Percentiles rank a stretch among this genome's conserved stretches.
Evolutionary conservation across 2,329 filamentous ascomycete species (phyloP).

Genomic region (Hawksworthiomyces lignivorus): DNA sequence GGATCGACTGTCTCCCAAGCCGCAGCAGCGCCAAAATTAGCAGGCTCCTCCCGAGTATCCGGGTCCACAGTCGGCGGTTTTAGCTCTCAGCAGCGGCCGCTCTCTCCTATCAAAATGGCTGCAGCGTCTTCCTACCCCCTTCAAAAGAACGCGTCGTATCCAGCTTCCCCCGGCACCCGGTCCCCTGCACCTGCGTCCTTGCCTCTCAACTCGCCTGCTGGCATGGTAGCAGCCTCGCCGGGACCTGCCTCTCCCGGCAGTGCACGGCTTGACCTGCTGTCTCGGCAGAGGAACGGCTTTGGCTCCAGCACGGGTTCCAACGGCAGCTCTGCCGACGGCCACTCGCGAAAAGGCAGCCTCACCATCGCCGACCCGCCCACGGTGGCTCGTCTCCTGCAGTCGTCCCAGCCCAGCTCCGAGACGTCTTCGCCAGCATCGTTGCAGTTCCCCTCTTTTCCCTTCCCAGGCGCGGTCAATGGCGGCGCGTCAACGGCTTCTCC

Average conservation of each 20-base stretch:
- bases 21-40: conserved; percentile 12
- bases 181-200: not conserved
- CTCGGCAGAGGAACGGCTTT: conserved; percentile 6
- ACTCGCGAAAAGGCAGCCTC: conserved; percentile 34
- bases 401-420: conserved; percentile 11
- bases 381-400: conserved; percentile 11
- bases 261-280: not conserved
- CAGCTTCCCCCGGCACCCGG: not conserved
- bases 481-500: not conserved
- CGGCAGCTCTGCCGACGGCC: conserved; percentile 12
- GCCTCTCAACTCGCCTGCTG: not conserved
- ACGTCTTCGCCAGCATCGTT: conserved; percentile 6
- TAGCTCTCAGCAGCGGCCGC: conserved; percentile 35
- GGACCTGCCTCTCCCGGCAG: conserved; percentile 5
- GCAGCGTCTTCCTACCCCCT: not conserved
- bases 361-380: conserved; percentile 16
- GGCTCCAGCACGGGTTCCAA: not conserved
- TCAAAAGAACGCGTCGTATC: conserved; percentile 3
- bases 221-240: not conserved
- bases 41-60: not conserved
- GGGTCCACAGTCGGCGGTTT: no score
- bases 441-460: conserved; percentile 8
- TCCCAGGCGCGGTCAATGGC: not conserved
- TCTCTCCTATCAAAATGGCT: conserved; percentile 42
- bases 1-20: not conserved